A percentile compares a stretch with the other conserved stretches of the same genome.
Evolutionary conservation across 2,329 filamentous ascomycete genomes (phyloP).

Genomic region (Triangularia setosa): DNA sequence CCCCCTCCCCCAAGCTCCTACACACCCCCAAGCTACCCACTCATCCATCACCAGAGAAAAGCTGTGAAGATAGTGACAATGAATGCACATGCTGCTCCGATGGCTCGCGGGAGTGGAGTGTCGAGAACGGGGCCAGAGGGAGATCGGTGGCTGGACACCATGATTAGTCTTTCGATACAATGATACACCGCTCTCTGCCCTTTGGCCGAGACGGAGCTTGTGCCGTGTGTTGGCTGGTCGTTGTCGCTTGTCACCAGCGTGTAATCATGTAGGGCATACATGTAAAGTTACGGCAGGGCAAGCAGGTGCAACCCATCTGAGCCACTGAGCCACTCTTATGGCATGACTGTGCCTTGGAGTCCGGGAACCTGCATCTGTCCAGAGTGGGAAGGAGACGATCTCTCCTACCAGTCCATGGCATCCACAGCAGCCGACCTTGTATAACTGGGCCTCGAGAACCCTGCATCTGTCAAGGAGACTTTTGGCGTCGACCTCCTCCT

Average conservation of each 20-base stretch:
- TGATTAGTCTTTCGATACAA: neutral
- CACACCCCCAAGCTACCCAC: neutral
- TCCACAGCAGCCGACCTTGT: neutral
- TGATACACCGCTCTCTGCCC: neutral
- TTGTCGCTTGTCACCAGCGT: neutral
- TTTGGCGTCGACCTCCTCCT: neutral
- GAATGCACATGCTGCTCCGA: too few species aligned
- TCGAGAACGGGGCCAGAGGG: neutral
- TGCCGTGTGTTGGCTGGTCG: neutral
- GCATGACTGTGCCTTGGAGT: too few species aligned
- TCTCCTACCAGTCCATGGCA: conserved; percentile 8
- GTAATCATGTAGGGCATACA: neutral
- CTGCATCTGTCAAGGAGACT: neutral
- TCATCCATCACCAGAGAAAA: neutral
- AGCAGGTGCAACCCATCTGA: conserved; percentile 6
- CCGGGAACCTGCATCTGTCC: too few species aligned
- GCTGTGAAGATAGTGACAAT: neutral
- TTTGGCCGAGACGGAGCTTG: neutral
- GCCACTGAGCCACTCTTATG: neutral
- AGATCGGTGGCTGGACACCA: neutral
- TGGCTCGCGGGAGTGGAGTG: neutral
- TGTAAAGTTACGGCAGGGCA: neutral
- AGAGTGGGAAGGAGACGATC: neutral
- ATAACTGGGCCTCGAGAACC: neutral
- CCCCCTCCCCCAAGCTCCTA: too few species aligned